phyloP scores from a whole-genome alignment of 768 basidiomycete species.

The Sporobolomyces roseus region DNA sequence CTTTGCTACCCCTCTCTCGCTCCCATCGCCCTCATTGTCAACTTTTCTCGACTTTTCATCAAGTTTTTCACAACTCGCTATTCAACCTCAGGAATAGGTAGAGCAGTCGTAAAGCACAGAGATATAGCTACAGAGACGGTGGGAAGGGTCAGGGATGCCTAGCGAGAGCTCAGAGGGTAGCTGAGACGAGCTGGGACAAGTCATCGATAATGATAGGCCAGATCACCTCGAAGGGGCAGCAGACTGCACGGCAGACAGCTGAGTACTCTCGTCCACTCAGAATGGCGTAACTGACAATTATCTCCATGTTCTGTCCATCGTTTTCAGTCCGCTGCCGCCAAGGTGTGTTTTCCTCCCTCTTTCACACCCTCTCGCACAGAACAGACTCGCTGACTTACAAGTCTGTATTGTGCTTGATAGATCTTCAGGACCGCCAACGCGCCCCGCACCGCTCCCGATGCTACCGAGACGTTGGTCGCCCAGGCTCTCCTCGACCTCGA shows the following conservation, averaged over 20 bases:
- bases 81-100: no score
- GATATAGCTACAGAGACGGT: no score
- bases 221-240: not conserved
- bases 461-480: slow-evolving; percentile 83
- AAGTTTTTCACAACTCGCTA: no score
- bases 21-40: no score
- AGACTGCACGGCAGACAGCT: not conserved
- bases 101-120: no score
- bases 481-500: slow-evolving; percentile 97
- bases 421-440: slow-evolving; percentile 96
- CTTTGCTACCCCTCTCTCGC: no score
- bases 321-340: slow-evolving; percentile 35
- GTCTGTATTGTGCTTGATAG: slow-evolving; percentile 51
- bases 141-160: no score
- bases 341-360: slow-evolving; percentile 15
- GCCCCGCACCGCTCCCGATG: slow-evolving; percentile 79
- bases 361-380: not conserved
- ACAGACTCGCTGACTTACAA: not conserved
- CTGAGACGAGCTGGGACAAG: no score
- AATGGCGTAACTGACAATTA: not conserved
- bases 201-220: no score
- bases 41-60: no score
- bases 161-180: no score
- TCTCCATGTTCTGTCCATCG: not conserved
- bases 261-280: not conserved